phyloP scores from a whole-genome alignment of 2,329 filamentous ascomycete species.

The Fusarium falciforme region DNA sequence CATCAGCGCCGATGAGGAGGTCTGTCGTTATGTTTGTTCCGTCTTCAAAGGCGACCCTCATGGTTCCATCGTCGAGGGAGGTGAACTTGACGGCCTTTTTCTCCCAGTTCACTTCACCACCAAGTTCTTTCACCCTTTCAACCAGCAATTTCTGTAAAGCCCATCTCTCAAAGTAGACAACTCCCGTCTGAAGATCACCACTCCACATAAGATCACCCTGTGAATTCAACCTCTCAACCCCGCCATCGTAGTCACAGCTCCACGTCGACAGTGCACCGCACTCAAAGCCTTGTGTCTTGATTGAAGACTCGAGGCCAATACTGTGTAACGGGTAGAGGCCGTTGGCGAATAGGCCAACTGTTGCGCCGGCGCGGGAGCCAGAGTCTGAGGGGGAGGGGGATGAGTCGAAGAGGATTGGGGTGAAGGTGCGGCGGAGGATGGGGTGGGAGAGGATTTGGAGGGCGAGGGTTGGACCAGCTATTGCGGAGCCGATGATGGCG shows the following conservation, averaged over 20 bases:
- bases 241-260: slow-evolving; percentile 24
- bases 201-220: slow-evolving; percentile 34
- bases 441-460: slow-evolving; percentile 32
- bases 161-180: slow-evolving; percentile 37
- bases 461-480: slow-evolving; percentile 32
- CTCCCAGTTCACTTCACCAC: slow-evolving; percentile 34
- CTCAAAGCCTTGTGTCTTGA: slow-evolving; percentile 24
- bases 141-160: slow-evolving; percentile 31
- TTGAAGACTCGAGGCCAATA: slow-evolving; percentile 28
- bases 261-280: slow-evolving; percentile 24
- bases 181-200: slow-evolving; percentile 27
- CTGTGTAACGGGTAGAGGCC: slow-evolving; percentile 33
- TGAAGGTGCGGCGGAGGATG: slow-evolving; percentile 20
- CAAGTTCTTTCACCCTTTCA: slow-evolving; percentile 23
- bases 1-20: slow-evolving; percentile 38
- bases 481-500: slow-evolving; percentile 35
- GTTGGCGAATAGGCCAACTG: slow-evolving; percentile 39
- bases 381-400: slow-evolving; percentile 23
- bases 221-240: slow-evolving; percentile 14
- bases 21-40: slow-evolving; percentile 15
- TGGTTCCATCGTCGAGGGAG: slow-evolving; percentile 17
- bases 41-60: slow-evolving; percentile 17
- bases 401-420: slow-evolving; percentile 30
- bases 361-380: slow-evolving; percentile 34
- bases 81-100: slow-evolving; percentile 28